Percentiles rank a stretch among this genome's conserved stretches.
phyloP scores from a whole-genome alignment of 176 grass and related monocot genomes.

The Oryza nivara region DNA sequence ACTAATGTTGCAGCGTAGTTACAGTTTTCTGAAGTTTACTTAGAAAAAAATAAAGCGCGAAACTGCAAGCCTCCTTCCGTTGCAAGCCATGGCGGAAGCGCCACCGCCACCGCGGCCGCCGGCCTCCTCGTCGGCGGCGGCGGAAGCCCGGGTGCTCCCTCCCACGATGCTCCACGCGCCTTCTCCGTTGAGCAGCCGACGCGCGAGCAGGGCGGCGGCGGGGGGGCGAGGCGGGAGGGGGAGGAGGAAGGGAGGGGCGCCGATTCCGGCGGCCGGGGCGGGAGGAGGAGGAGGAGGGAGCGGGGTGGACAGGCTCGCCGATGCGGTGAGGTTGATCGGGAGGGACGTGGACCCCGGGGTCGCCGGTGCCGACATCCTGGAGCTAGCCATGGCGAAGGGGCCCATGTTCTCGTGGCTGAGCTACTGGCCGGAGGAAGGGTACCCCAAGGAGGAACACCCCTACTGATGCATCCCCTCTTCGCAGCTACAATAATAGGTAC shows the following conservation, averaged over 20 bases:
- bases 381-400: slow-evolving; percentile 54
- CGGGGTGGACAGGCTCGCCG: background rate
- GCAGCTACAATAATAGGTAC: background rate
- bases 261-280: background rate
- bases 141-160: slow-evolving; percentile 12
- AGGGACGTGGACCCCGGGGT: slow-evolving; percentile 10
- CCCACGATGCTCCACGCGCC: background rate
- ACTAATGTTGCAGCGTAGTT: too few relatives aligned
- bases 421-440: slow-evolving; percentile 54
- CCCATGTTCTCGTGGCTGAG: slow-evolving; percentile 52
- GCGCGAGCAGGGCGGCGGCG: background rate
- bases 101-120: background rate
- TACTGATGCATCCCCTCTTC: slow-evolving; percentile 24
- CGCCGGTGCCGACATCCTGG: slow-evolving; percentile 45
- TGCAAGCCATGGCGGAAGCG: slow-evolving; percentile 35
- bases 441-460: slow-evolving; percentile 31
- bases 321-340: slow-evolving; percentile 29
- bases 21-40: too few relatives aligned
- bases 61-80: slow-evolving; percentile 9
- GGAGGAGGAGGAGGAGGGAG: background rate
- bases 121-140: background rate
- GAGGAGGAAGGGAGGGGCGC: background rate
- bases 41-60: background rate
- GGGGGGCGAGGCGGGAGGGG: background rate
- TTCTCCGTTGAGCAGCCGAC: background rate